Conservation (phyloP, 2,329 filamentous ascomycete species). For the Xylariaceae sp. region DNA sequence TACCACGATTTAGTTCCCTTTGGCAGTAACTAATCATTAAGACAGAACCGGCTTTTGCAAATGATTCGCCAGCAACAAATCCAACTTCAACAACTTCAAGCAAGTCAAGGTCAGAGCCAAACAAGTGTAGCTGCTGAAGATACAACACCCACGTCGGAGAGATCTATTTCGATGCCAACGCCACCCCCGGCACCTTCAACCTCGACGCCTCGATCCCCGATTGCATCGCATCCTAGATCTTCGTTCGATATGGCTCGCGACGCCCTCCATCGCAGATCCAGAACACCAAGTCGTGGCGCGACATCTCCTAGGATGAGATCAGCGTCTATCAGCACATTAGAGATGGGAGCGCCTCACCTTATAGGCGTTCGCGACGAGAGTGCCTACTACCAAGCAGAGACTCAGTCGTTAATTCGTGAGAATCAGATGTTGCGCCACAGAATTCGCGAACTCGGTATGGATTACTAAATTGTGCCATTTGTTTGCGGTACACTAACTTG, state of each 20-base stretch:
- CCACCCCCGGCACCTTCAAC: conserved; percentile 42
- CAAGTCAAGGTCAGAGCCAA: conserved; percentile 45
- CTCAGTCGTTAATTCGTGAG: conserved; percentile 74
- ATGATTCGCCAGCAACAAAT: conserved; percentile 78
- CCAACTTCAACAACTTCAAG: conserved; percentile 65
- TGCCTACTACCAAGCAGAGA: conserved; percentile 81
- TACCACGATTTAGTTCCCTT: not conserved
- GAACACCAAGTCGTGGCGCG: conserved; percentile 60
- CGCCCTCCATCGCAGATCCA: conserved; percentile 58
- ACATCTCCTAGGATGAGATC: conserved; percentile 58
- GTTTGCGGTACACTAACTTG: conserved; percentile 27
- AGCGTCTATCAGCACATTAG: conserved; percentile 60
- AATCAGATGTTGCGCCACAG: conserved; percentile 81
- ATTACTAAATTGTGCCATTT: not conserved
- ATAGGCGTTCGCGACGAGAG: conserved; percentile 72
- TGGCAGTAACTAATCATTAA: conserved; percentile 5
- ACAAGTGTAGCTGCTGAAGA: conserved; percentile 53
- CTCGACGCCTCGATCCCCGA: conserved; percentile 56
- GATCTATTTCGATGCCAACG: conserved; percentile 43
- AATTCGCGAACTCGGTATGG: conserved; percentile 70
- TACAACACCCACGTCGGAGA: conserved; percentile 50
- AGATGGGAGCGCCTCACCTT: conserved; percentile 60
- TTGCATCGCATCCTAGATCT: conserved; percentile 53
- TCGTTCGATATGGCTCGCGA: conserved; percentile 62
- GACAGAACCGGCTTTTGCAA: conserved; percentile 71